Percentiles rank a stretch among this genome's conserved stretches.
Conservation (phyloP, 441 rosid species). For the Erysimum pusillum region DNA sequence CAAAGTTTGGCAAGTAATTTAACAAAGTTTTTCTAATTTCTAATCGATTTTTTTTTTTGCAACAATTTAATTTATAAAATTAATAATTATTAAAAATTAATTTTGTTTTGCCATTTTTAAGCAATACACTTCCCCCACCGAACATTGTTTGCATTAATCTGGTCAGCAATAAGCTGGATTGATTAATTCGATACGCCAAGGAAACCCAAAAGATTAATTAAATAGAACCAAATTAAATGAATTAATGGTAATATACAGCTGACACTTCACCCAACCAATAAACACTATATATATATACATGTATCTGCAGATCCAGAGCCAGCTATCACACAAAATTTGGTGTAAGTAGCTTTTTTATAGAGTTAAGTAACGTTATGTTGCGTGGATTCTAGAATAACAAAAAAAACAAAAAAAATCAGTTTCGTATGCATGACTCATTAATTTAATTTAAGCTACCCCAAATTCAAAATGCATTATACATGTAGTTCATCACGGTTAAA, state of each 20-base stretch:
- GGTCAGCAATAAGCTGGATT: conserved; percentile 28
- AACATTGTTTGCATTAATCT: conserved; percentile 30
- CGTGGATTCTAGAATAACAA: conserved; percentile 23
- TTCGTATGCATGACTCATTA: background rate
- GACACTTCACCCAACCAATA: conserved; percentile 50
- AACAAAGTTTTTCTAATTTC: background rate
- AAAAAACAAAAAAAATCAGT: background rate
- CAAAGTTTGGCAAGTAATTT: background rate
- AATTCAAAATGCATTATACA: background rate
- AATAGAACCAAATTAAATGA: conserved; percentile 23
- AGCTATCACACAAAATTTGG: conserved; percentile 36
- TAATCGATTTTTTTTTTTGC: background rate
- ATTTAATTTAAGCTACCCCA: conserved; percentile 4
- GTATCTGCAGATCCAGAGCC: conserved; percentile 31
- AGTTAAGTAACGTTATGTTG: conserved; percentile 37
- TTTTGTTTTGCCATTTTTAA: conserved; percentile 1
- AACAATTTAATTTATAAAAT: background rate
- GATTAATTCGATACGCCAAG: conserved; percentile 71
- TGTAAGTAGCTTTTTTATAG: conserved; percentile 32
- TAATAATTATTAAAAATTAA: background rate
- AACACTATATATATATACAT: conserved; percentile 9
- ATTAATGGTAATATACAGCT: conserved; percentile 21
- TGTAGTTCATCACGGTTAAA: background rate
- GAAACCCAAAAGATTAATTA: conserved; percentile 43
- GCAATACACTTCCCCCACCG: background rate